Percentiles rank a stretch among this genome's conserved stretches.
Evolutionary conservation across 2,329 filamentous ascomycete genomes (phyloP).

Genomic region (Coleophoma eucalyptorum): DNA sequence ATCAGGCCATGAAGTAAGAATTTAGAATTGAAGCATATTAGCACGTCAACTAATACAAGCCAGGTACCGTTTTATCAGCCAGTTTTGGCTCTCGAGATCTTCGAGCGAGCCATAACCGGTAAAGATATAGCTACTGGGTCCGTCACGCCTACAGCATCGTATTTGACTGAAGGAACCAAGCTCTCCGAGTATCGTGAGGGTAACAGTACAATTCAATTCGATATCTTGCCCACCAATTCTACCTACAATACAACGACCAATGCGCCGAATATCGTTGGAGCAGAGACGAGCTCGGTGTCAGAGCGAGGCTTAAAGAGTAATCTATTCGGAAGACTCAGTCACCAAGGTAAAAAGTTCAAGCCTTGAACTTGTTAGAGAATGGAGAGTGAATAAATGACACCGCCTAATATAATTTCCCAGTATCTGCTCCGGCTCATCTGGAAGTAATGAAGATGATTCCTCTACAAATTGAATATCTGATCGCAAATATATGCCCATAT

Average conservation of each 20-base stretch:
- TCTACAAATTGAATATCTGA: no score
- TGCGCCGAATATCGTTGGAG: slow-evolving; percentile 36
- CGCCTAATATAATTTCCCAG: no score
- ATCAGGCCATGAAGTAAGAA: slow-evolving; percentile 44
- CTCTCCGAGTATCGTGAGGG: slow-evolving; percentile 21
- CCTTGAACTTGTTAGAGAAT: background rate
- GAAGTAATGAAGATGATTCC: no score
- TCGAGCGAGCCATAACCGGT: slow-evolving; percentile 43
- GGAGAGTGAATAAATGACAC: background rate
- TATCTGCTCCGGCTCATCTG: no score
- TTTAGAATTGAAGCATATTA: slow-evolving; percentile 27
- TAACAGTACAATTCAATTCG: slow-evolving; percentile 35
- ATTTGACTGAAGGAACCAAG: slow-evolving; percentile 15
- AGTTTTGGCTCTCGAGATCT: slow-evolving; percentile 45
- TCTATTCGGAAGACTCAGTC: background rate
- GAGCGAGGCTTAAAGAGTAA: background rate
- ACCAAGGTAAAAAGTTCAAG: slow-evolving; percentile 11
- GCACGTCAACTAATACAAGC: slow-evolving; percentile 19
- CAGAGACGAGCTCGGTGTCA: background rate
- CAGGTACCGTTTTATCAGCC: slow-evolving; percentile 52
- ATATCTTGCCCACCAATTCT: slow-evolving; percentile 35
- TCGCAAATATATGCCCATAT: no score
- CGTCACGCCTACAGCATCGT: slow-evolving; percentile 33
- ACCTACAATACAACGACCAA: slow-evolving; percentile 43
- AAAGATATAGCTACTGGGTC: slow-evolving; percentile 49